These are phyloP conservation scores for Huntiella moniliformis DNA, from an alignment of 2,329 filamentous ascomycete genomes.

Conservation along the genomic window DNA sequence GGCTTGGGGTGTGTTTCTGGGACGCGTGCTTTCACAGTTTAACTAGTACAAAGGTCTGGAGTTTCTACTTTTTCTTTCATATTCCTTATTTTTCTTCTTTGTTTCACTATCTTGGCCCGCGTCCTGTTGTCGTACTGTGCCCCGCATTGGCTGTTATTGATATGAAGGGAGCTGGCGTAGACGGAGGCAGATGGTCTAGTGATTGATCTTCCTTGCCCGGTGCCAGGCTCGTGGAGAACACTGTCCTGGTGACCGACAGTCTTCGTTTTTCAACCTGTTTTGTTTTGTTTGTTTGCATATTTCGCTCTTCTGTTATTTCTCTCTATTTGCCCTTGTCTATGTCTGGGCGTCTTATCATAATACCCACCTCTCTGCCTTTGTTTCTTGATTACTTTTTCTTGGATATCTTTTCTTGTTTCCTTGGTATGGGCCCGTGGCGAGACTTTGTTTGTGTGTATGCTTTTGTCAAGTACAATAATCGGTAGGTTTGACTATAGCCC, in stretches of 20 bases:
- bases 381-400: slow-evolving; percentile 1
- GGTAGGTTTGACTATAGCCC: background rate
- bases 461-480: background rate
- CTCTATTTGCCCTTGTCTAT: slow-evolving; percentile 3
- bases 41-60: slow-evolving; percentile 10
- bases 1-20: background rate
- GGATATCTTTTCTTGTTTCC: background rate
- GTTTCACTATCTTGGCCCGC: background rate
- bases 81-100: slow-evolving; percentile 4
- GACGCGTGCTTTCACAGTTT: slow-evolving; percentile 1
- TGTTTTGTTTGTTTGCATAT: slow-evolving; percentile 2
- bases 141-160: slow-evolving; percentile 1
- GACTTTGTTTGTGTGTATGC: background rate
- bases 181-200: no score
- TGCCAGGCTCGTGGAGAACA: no score
- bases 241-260: background rate
- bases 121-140: slow-evolving; percentile 2
- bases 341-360: slow-evolving; percentile 5
- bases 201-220: no score
- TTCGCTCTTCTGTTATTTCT: slow-evolving; percentile 7
- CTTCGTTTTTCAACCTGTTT: slow-evolving; percentile 3
- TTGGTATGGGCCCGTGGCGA: background rate
- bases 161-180: background rate
- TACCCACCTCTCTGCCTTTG: slow-evolving; percentile 5
- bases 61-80: slow-evolving; percentile 2